A percentile compares a stretch with the other conserved stretches of the same genome.
These are phyloP conservation scores for Apiotrichum porosum DNA, from an alignment of 1,284 basidiomycete genomes.

Conservation along the genomic window DNA sequence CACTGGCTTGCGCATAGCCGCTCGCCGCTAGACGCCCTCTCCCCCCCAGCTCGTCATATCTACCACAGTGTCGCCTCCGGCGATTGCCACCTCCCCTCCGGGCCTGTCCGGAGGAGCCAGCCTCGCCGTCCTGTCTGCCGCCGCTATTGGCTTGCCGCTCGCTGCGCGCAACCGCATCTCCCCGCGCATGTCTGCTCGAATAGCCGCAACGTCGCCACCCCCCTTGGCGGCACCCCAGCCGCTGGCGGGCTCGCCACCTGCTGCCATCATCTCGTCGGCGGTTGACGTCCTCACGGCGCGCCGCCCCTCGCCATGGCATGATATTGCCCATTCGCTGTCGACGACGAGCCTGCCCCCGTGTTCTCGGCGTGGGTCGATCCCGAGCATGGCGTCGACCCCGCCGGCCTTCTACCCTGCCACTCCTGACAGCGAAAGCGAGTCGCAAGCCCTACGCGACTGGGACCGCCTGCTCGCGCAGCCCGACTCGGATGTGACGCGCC, in stretches of 20 bases:
- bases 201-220: too few species aligned
- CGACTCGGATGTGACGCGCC: constrained; percentile 25
- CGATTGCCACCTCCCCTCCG: too few species aligned
- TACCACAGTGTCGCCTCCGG: too few species aligned
- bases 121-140: too few species aligned
- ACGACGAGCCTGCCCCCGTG: constrained; percentile 26
- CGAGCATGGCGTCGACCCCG: constrained; percentile 2
- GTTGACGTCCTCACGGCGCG: constrained; percentile 5
- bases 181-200: too few species aligned
- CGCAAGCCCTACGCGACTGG: constrained; percentile 39
- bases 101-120: too few species aligned
- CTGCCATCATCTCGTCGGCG: too few species aligned
- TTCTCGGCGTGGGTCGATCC: constrained; percentile 9
- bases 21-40: too few species aligned
- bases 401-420: constrained; percentile 1
- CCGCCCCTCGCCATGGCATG: constrained; percentile 45
- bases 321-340: constrained; percentile 38
- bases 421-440: constrained; percentile 1
- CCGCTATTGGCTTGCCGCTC: too few species aligned
- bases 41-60: too few species aligned
- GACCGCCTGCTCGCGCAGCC: constrained; percentile 30
- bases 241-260: not conserved
- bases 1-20: too few species aligned
- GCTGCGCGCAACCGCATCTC: too few species aligned
- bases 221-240: not conserved